Percentiles rank a stretch among this genome's conserved stretches.
phyloP scores from a whole-genome alignment of 129 eudicot species.

The Saussurea involucrata region DNA sequence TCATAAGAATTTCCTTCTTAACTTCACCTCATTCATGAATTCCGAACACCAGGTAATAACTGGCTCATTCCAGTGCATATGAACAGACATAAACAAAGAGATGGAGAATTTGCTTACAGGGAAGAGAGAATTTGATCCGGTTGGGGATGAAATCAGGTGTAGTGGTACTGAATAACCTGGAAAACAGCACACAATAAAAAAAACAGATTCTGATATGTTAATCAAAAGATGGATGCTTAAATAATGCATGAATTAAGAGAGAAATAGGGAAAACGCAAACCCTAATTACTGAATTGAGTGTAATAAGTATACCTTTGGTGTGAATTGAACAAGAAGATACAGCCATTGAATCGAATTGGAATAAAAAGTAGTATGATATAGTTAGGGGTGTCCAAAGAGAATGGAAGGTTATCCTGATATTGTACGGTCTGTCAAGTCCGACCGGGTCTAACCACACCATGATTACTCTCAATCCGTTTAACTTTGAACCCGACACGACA shows the following conservation, averaged over 20 bases:
- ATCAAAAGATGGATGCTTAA: constrained; percentile 1
- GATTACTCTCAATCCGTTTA: too few relatives aligned
- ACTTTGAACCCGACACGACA: too few relatives aligned
- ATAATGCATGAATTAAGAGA: neutral
- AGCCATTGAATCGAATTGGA: constrained; percentile 8
- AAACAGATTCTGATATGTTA: neutral
- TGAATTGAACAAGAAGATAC: constrained; percentile 15
- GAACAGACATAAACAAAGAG: neutral
- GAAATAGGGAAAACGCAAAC: neutral
- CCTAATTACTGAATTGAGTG: constrained; percentile 10
- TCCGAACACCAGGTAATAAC: neutral
- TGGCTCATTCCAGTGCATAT: neutral
- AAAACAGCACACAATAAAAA: neutral
- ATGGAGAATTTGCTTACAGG: constrained; percentile 20
- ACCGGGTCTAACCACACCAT: neutral
- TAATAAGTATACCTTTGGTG: constrained; percentile 10
- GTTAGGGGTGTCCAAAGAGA: neutral
- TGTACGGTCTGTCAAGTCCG: neutral
- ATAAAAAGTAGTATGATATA: neutral
- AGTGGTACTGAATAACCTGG: constrained; percentile 24
- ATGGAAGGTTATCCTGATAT: constrained; percentile 15
- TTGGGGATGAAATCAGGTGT: constrained; percentile 17
- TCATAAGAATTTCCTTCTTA: neutral
- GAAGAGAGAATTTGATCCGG: constrained; percentile 1
- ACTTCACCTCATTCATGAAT: neutral